Evolutionary conservation across 1,284 basidiomycete genomes (phyloP), one percentile per base, ranked within the genome.

Genomic region (Trametes polyzona): DNA sequence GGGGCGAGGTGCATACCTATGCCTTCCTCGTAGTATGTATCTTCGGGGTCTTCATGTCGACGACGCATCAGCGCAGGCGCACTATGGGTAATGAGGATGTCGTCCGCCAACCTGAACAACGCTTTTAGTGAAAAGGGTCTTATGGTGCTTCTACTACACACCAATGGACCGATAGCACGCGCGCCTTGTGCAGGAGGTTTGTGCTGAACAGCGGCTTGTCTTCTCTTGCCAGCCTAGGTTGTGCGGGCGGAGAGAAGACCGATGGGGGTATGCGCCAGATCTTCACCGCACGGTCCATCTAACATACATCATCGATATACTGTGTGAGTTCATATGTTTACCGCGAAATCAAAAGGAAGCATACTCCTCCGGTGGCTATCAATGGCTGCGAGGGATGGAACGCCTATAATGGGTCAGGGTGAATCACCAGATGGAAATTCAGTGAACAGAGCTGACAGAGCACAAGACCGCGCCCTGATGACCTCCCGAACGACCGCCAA

Each of bases 341-440:
- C n/a, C n/a, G n/a, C n/a, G n/a, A n/a, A n/a, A n/a, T n/a, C n/a
- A n/a, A n/a, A n/a, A n/a, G n/a, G n/a, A n/a, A n/a, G n/a, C n/a
- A n/a, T n/a, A 90, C 89, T 8, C 89, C 89, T 65, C 87, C 86
- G 9, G 89, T 92, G 14, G 88, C 88, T 55, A 92, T 77, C 16
- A 91, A 60, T 16, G 87, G 85, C 51, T 79, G 71, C 5, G 71
- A 69, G 0, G 80, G 78, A 69, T 92, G 87, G 67, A 90, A 91
- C 21, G 84, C 81, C 88, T 89, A 57, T 43, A 12, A 17, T 14
- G n/a, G n/a, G n/a, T n/a, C n/a, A 16, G 7, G 4, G 21, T 16
- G 3, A 35, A 42, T 19, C 2, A 19, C 24, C 11, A 26, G 35
- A 10, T 21, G 11, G 32, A n/a, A n/a, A 16, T 11, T 11, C 9